These are phyloP conservation scores for Sequoia sempervirens DNA, from an alignment of 75 land plant genomes.

Conservation along the genomic window DNA sequence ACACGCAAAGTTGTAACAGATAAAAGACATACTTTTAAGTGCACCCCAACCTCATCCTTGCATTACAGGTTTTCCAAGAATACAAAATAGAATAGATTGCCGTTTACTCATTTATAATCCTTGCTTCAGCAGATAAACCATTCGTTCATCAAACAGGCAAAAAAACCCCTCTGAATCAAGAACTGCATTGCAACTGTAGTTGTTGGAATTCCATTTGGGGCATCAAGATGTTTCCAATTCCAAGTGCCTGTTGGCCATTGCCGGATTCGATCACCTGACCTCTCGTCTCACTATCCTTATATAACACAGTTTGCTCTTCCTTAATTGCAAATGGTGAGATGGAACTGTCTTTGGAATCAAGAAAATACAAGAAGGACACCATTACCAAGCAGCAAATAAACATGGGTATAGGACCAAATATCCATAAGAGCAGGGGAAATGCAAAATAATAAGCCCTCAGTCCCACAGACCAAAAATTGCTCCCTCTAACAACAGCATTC, in stretches of 20 bases:
- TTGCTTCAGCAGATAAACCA: not conserved
- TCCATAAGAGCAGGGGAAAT: conserved; percentile 84
- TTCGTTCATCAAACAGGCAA: not conserved
- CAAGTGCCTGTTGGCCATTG: not conserved
- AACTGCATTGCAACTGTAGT: not conserved
- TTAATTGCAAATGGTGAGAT: conserved; percentile 9
- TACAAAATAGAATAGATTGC: too few species aligned
- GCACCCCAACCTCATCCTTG: too few species aligned
- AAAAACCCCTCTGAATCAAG: not conserved
- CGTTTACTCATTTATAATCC: too few species aligned
- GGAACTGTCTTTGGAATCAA: conserved; percentile 44
- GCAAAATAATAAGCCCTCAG: conserved; percentile 74
- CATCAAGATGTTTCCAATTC: not conserved
- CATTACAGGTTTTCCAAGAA: too few species aligned
- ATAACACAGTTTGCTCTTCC: not conserved
- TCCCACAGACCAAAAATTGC: conserved; percentile 75
- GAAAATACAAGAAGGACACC: conserved; percentile 41
- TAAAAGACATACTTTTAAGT: too few species aligned
- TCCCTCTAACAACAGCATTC: conserved; percentile 50
- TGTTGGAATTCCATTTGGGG: not conserved
- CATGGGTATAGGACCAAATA: conserved; percentile 86
- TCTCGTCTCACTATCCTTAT: not conserved
- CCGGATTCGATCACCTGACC: not conserved
- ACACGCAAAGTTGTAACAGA: too few species aligned
- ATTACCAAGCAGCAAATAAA: conserved; percentile 36